These are phyloP conservation scores for Marasmius fiardii DNA, from an alignment of 1,284 basidiomycete species.

Conservation along the genomic window DNA sequence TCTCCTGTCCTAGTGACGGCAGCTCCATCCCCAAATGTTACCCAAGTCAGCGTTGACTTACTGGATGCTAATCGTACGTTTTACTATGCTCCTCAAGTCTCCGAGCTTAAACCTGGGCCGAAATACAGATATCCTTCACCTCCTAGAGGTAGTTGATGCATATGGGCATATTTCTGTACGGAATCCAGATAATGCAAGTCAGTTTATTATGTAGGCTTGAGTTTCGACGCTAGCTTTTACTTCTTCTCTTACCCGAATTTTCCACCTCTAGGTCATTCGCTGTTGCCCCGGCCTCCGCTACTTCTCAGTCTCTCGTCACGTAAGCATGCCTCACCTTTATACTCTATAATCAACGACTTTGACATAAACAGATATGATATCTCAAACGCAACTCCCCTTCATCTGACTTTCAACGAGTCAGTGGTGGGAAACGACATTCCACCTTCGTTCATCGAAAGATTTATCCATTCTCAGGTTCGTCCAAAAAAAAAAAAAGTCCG, in stretches of 20 bases:
- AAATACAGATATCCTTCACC: slow-evolving; percentile 20
- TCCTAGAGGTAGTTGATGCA: slow-evolving; percentile 20
- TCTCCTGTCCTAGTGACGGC: background rate
- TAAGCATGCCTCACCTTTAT: background rate
- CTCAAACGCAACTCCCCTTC: slow-evolving; percentile 18
- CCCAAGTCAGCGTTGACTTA: slow-evolving; percentile 14
- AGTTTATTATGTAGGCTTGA: slow-evolving; percentile 20
- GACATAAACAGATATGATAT: slow-evolving; percentile 17
- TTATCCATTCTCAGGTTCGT: slow-evolving; percentile 20
- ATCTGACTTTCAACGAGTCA: slow-evolving; percentile 13
- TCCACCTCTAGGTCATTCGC: slow-evolving; percentile 17
- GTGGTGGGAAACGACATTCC: slow-evolving; percentile 8
- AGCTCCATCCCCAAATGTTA: slow-evolving; percentile 10
- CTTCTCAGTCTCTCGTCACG: slow-evolving; percentile 20
- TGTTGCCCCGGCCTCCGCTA: slow-evolving; percentile 20
- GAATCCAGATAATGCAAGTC: slow-evolving; percentile 19
- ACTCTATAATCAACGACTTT: background rate
- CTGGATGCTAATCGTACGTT: slow-evolving; percentile 17
- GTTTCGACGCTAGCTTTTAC: background rate
- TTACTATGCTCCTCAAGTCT: background rate
- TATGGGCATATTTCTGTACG: slow-evolving; percentile 21
- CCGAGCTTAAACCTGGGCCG: background rate
- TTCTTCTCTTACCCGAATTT: background rate
- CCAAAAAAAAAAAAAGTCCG: too few relatives aligned
- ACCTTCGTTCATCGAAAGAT: slow-evolving; percentile 19